A percentile compares a stretch with the other conserved stretches of the same genome.
Evolutionary conservation across 306 rosid species (phyloP).

Genomic region (Prunus salicina): DNA sequence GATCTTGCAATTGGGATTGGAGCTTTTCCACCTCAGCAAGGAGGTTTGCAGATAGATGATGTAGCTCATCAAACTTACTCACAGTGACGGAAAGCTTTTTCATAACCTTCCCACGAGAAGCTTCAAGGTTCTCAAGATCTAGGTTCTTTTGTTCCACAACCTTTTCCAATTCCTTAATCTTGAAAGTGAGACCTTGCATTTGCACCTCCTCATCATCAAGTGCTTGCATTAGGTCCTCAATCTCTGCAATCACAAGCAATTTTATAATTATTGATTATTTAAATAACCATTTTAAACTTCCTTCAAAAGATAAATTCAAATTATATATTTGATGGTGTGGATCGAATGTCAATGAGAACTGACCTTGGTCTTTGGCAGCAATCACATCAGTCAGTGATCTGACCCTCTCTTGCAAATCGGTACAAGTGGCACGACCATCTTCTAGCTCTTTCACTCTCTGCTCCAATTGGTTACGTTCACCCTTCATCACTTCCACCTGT

Average conservation of each 20-base stretch:
- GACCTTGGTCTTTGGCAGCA: conserved; percentile 87
- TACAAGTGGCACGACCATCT: conserved; percentile 41
- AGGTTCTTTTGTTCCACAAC: conserved; percentile 61
- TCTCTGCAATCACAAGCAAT: conserved; percentile 59
- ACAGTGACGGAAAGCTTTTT: conserved; percentile 85
- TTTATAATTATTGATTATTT: conserved; percentile 13
- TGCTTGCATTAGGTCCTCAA: conserved; percentile 87
- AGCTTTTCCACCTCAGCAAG: conserved; percentile 89
- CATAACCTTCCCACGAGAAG: conserved; percentile 71
- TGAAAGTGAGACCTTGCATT: conserved; percentile 69
- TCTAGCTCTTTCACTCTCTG: conserved; percentile 62
- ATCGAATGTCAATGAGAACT: conserved; percentile 4
- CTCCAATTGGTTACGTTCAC: conserved; percentile 53
- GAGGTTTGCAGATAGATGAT: conserved; percentile 76
- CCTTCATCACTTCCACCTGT: conserved; percentile 45
- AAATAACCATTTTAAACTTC: background rate
- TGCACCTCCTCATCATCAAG: conserved; percentile 93
- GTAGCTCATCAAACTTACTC: conserved; percentile 94
- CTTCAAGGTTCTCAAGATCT: conserved; percentile 68
- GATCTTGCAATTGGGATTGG: conserved; percentile 92
- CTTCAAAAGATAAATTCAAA: background rate
- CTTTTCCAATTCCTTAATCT: conserved; percentile 65
- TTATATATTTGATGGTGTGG: background rate
- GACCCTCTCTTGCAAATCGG: conserved; percentile 67
- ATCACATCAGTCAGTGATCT: conserved; percentile 58